phyloP scores from a whole-genome alignment of 1,284 basidiomycete genomes.

The Moniliella sp. region DNA sequence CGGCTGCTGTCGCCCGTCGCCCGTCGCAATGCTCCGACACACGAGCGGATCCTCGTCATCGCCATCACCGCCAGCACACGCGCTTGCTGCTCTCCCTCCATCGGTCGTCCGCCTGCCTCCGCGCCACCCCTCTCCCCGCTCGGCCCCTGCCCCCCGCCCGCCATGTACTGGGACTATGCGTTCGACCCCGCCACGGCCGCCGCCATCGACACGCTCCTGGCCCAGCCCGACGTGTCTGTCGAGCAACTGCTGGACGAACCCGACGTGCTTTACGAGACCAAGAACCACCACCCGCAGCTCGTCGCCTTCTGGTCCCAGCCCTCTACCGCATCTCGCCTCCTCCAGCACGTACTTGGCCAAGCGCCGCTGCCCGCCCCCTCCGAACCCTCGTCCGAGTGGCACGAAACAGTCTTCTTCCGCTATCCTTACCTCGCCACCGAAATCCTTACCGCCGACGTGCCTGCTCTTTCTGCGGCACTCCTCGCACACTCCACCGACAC shows the following conservation, averaged over 20 bases:
- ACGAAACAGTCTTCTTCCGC: conserved; percentile 30
- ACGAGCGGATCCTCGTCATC: too few species aligned
- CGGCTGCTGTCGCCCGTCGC: too few species aligned
- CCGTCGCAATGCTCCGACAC: too few species aligned
- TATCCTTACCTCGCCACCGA: conserved; percentile 87
- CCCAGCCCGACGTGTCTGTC: conserved; percentile 38
- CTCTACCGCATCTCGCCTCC: conserved; percentile 54
- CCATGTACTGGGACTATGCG: too few species aligned
- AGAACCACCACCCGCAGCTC: conserved; percentile 69
- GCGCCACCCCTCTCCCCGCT: too few species aligned
- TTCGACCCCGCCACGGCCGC: conserved; percentile 25
- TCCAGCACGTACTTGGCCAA: conserved; percentile 63
- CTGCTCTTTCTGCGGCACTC: conserved; percentile 76
- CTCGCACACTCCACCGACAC: conserved; percentile 48
- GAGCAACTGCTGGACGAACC: conserved; percentile 84
- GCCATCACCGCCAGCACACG: too few species aligned
- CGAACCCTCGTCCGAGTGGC: conserved; percentile 25
- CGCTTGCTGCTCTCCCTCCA: too few species aligned
- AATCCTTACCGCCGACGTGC: conserved; percentile 82
- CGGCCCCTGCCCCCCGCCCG: too few species aligned
- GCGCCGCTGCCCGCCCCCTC: conserved; percentile 53
- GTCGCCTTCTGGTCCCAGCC: conserved; percentile 62
- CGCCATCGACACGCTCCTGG: conserved; percentile 23
- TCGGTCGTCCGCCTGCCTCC: too few species aligned
- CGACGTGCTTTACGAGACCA: conserved; percentile 81